A percentile compares a stretch with the other conserved stretches of the same genome.
Conservation (phyloP, 2,329 filamentous ascomycete species). For the Fusarium neocosmosporiellum region DNA sequence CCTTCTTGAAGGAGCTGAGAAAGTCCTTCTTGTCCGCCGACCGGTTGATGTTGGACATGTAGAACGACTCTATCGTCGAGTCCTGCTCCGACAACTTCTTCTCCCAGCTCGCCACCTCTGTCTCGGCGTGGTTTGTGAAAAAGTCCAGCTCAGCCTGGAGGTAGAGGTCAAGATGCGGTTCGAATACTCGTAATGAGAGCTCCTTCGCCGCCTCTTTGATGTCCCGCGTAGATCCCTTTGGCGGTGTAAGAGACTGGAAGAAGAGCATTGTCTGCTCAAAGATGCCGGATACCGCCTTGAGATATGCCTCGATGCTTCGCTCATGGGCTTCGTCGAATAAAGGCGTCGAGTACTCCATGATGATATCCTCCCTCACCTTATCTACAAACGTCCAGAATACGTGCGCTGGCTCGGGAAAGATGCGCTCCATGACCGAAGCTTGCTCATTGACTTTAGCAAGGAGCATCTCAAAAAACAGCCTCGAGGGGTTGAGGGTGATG, state of each 20-base stretch:
- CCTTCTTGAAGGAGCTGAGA: slow-evolving; percentile 95
- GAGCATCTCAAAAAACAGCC: slow-evolving; percentile 81
- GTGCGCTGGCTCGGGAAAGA: slow-evolving; percentile 78
- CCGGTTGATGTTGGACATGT: slow-evolving; percentile 94
- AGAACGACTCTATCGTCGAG: slow-evolving; percentile 89
- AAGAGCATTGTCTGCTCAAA: slow-evolving; percentile 89
- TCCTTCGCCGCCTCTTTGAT: slow-evolving; percentile 74
- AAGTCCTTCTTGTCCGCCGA: slow-evolving; percentile 98
- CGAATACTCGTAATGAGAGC: slow-evolving; percentile 80
- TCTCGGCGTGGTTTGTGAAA: slow-evolving; percentile 81
- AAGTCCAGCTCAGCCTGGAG: slow-evolving; percentile 89
- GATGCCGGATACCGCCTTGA: slow-evolving; percentile 86
- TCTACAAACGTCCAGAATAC: slow-evolving; percentile 85
- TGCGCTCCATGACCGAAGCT: slow-evolving; percentile 79
- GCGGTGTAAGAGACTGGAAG: slow-evolving; percentile 75
- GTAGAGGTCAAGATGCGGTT: slow-evolving; percentile 94
- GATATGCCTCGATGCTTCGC: slow-evolving; percentile 78
- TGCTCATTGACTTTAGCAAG: slow-evolving; percentile 85
- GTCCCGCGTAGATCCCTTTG: slow-evolving; percentile 69
- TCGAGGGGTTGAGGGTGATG: slow-evolving; percentile 82
- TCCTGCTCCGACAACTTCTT: slow-evolving; percentile 92
- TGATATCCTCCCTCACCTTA: slow-evolving; percentile 83
- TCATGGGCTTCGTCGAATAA: slow-evolving; percentile 90
- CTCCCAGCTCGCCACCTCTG: slow-evolving; percentile 87
- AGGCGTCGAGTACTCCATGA: slow-evolving; percentile 86